Base-by-base conservation (phyloP, 2,329 filamentous ascomycete genomes). In the Fusarium xyrophilum region DNA sequence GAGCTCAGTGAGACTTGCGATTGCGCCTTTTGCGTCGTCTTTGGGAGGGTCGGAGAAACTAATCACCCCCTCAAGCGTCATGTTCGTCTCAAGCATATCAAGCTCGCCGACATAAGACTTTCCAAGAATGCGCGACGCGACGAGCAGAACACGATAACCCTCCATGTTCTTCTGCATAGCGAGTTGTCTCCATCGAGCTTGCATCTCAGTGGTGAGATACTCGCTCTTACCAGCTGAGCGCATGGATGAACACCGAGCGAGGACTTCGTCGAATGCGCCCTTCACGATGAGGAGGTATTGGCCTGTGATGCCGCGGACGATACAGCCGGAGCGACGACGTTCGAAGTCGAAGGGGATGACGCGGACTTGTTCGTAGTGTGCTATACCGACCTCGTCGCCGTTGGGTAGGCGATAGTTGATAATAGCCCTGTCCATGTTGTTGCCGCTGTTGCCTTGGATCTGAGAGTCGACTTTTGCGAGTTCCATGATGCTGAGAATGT, bases 351-450 rank as follows among this genome's bases (percentile, higher is more conserved):
- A 56, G 4, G 44, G 54, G 2, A 56, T 52, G 4, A 52, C 54
- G 3, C 54, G 54, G 6, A 39, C 33, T 25, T 56, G n/a, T 2
- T 56, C 54, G 33, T 56, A 19, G 17, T 56, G 54, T 1, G 54
- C 54, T 6, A 56, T 6, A 12, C 44, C 17, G 3, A 56, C 44
- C 13, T 52, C 54, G 3, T 35, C 39, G 4, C 39, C 39, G 4
- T 38, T 27, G 7, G 44, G 33, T 7, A 56, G 27, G 2, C 10
- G 33, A 27, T 39, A 56, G 21, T 52, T 39, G 13, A 56, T 5
- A 17, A 56, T 52, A n/a, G 54, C 44, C 6, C 54, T 56, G 17
- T 56, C 54, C 54, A 56, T 56, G 27, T 56, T 56, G 35, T 56
- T 56, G 14, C 54, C 54, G 5, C 54, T 56, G n/a, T 56, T 56